Percentiles rank a stretch among this genome's conserved stretches.
Evolutionary conservation across 129 eudicot species (phyloP).

Genomic region (Saussurea involucrata): DNA sequence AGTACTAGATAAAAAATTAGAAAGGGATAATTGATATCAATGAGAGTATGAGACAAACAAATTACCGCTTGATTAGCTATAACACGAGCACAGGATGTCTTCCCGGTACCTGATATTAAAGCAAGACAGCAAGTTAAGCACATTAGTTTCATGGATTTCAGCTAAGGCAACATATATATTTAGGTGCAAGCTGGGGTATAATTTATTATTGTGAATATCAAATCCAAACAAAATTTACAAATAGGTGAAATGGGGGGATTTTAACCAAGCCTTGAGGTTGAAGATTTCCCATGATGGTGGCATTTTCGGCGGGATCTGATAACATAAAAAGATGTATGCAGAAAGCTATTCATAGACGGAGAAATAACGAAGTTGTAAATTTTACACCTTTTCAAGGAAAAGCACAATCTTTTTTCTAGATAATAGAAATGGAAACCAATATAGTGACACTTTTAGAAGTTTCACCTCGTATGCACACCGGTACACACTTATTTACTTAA

Average conservation of each 20-base stretch:
- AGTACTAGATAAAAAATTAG: constrained; percentile 1
- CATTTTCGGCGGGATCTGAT: neutral
- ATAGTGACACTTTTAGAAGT: neutral
- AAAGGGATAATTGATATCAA: constrained; percentile 3
- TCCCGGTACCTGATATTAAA: constrained; percentile 81
- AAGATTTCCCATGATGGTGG: neutral
- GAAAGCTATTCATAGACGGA: neutral
- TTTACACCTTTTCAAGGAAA: neutral
- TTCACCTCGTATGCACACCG: neutral
- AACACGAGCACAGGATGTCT: constrained; percentile 98
- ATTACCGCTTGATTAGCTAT: constrained; percentile 94
- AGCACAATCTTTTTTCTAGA: neutral
- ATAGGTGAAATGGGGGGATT: neutral
- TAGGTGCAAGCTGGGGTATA: neutral
- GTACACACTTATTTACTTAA: neutral
- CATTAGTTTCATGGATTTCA: constrained; percentile 13
- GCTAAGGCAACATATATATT: neutral
- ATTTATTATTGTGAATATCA: neutral
- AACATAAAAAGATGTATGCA: neutral
- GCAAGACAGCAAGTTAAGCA: constrained; percentile 14
- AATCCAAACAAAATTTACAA: neutral
- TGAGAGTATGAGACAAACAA: neutral
- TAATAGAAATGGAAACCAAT: neutral
- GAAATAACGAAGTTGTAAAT: neutral
- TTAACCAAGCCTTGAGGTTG: neutral